Conservation (phyloP, 2,329 filamentous ascomycete species). For the Trichocomaceae sp. region DNA sequence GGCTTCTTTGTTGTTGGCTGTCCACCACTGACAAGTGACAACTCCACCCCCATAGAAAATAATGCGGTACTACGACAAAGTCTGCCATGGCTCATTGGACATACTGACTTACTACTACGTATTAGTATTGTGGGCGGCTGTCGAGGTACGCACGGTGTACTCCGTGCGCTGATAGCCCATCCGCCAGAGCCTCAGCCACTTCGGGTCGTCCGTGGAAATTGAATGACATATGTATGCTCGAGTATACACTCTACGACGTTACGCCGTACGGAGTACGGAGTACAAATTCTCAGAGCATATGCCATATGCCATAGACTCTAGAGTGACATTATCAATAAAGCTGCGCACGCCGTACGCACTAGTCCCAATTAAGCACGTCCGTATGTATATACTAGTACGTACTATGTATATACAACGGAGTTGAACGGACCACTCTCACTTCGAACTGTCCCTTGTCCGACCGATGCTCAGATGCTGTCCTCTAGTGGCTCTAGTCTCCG, state of each 20-base stretch:
- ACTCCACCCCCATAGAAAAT: not conserved
- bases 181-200: conserved; percentile 6
- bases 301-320: no score
- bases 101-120: no score
- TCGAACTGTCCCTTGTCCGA: not conserved
- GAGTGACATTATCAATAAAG: not conserved
- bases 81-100: not conserved
- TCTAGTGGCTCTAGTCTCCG: conserved; percentile 12
- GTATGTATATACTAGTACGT: no score
- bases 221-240: not conserved
- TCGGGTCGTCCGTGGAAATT: not conserved
- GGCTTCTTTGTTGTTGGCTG: conserved; percentile 2
- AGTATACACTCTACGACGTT: no score
- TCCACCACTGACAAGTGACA: not conserved
- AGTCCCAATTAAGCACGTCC: not conserved
- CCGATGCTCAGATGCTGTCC: not conserved
- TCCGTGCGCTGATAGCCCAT: not conserved
- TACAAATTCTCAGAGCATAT: no score
- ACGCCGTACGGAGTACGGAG: no score
- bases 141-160: not conserved
- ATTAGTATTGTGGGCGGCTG: not conserved
- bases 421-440: no score
- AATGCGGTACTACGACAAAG: not conserved
- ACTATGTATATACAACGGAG: no score
- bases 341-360: not conserved